Evolutionary conservation across 2,329 filamentous ascomycete genomes (phyloP).

Genomic region (Lachnellula willkommii): DNA sequence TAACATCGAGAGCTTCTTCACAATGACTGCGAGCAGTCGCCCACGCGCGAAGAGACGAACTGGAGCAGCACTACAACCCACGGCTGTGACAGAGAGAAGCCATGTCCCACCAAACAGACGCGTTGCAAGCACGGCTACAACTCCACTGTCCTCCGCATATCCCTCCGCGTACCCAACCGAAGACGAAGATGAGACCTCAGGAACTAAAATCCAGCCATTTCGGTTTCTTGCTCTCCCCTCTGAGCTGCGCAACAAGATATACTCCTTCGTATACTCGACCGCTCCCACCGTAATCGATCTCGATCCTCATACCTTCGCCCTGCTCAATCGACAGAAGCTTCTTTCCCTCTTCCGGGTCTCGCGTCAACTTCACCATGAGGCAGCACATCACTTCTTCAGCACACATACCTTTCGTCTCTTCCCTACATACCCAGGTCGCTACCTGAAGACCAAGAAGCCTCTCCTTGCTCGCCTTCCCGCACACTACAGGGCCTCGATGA

Average conservation of each 20-base stretch:
- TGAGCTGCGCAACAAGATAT: conserved; percentile 66
- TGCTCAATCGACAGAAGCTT: conserved; percentile 47
- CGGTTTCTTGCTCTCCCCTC: conserved; percentile 62
- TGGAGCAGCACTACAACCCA: not conserved
- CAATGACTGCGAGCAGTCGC: not conserved
- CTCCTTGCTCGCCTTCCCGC: conserved; percentile 61
- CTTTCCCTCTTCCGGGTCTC: conserved; percentile 58
- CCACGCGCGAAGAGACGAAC: not conserved
- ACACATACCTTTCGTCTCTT: conserved; percentile 60
- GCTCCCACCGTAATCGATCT: conserved; percentile 56
- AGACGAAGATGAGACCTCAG: conserved; percentile 9
- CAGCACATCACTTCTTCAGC: conserved; percentile 61
- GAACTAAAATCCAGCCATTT: conserved; percentile 42
- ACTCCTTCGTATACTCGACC: conserved; percentile 55
- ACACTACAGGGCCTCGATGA: conserved; percentile 54
- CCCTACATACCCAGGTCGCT: conserved; percentile 56
- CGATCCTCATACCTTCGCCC: conserved; percentile 59
- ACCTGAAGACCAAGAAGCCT: conserved; percentile 69
- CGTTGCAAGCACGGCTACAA: conserved; percentile 9
- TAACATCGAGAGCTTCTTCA: not conserved
- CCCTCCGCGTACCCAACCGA: conserved; percentile 22
- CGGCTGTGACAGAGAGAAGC: not conserved
- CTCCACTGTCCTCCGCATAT: conserved; percentile 21
- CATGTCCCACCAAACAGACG: not conserved
- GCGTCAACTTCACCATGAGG: conserved; percentile 56